Conservation (phyloP, 2,329 filamentous ascomycete genomes). For the Coniella vitis region DNA sequence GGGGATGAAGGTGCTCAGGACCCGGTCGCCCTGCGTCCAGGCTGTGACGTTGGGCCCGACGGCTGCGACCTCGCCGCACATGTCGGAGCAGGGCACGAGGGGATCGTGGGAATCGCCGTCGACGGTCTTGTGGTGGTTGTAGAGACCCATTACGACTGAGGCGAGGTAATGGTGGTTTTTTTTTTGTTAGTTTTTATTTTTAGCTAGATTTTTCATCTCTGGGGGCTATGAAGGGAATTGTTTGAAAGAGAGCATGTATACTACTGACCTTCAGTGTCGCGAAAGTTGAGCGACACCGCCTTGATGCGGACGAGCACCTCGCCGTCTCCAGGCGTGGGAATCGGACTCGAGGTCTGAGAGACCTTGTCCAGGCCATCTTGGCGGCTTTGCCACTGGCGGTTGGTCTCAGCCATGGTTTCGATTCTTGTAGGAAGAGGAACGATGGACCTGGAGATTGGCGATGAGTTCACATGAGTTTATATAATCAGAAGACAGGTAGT, state of each 20-base stretch:
- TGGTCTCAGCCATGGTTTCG: constrained; percentile 5
- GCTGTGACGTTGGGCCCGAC: constrained; percentile 34
- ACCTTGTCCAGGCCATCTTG: constrained; percentile 52
- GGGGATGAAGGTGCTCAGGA: constrained; percentile 59
- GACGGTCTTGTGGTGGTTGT: constrained; percentile 57
- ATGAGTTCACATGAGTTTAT: too few relatives aligned
- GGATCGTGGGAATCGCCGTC: constrained; percentile 27
- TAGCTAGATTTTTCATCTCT: too few relatives aligned
- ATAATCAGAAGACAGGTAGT: too few relatives aligned
- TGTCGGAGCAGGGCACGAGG: constrained; percentile 63
- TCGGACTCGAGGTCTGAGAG: constrained; percentile 32
- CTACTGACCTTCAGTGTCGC: constrained; percentile 40
- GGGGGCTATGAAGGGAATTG: too few relatives aligned
- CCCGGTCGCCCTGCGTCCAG: constrained; percentile 55
- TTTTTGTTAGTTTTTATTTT: too few relatives aligned
- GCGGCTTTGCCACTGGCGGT: constrained; percentile 44
- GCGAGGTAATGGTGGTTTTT: too few relatives aligned
- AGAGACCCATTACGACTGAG: constrained; percentile 57
- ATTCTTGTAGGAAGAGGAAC: not conserved
- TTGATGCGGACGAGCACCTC: constrained; percentile 45
- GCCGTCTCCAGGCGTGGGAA: constrained; percentile 40
- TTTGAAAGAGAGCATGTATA: too few relatives aligned
- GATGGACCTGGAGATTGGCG: too few relatives aligned
- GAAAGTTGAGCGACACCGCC: constrained; percentile 42
- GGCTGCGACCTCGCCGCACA: constrained; percentile 55